These are phyloP conservation scores for Anethum foeniculum DNA, from an alignment of 140 eudicot species.

Conservation along the genomic window DNA sequence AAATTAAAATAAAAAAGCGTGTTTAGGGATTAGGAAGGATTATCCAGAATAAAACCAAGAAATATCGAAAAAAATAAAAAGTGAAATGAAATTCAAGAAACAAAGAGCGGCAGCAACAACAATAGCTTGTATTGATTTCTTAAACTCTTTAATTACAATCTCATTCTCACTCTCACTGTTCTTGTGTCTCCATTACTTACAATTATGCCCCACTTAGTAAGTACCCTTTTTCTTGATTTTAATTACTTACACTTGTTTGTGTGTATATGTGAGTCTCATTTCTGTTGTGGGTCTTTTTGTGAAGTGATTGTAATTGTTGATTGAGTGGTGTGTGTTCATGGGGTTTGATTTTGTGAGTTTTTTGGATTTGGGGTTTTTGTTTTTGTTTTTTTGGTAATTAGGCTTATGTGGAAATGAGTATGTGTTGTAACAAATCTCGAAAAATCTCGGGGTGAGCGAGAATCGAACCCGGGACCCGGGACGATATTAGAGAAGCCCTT, in stretches of 20 bases:
- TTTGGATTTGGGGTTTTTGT: not conserved
- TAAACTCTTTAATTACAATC: not conserved
- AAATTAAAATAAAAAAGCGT: not conserved
- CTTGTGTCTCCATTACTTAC: not conserved
- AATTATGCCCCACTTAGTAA: conserved; percentile 1
- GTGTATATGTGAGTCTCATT: not conserved
- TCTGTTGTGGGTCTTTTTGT: not conserved
- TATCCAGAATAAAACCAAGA: not conserved
- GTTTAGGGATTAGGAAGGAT: not conserved
- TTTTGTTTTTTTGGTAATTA: too few relatives aligned
- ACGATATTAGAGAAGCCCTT: too few relatives aligned
- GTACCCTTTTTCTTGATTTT: not conserved
- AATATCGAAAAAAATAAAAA: not conserved
- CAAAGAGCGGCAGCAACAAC: not conserved
- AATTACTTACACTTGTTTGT: not conserved
- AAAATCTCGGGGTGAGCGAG: too few relatives aligned
- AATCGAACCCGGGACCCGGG: too few relatives aligned
- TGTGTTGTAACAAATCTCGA: too few relatives aligned
- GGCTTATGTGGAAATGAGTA: too few relatives aligned
- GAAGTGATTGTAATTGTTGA: not conserved
- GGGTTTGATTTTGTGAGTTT: not conserved
- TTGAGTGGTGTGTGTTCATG: not conserved
- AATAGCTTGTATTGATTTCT: not conserved
- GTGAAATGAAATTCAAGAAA: conserved; percentile 2
- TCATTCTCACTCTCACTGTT: not conserved